phyloP scores from a whole-genome alignment of 495 filamentous ascomycete genomes.

The Hyphodiscus hymeniophilus region DNA sequence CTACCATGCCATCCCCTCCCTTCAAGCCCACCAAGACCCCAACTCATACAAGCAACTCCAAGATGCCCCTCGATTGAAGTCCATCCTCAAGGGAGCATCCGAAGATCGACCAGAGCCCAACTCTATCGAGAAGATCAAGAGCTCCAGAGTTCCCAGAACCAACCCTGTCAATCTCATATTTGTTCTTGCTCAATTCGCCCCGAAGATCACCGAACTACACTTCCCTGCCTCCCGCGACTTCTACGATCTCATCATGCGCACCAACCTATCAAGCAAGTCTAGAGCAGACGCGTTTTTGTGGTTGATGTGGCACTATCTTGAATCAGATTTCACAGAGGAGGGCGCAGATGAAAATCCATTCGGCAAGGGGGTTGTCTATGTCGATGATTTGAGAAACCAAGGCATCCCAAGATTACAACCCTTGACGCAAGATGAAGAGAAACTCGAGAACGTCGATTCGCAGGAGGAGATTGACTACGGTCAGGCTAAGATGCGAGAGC shows the following conservation, averaged over 20 bases:
- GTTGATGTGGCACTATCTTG: conserved; percentile 99
- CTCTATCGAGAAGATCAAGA: conserved; percentile 75
- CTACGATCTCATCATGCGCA: conserved; percentile 91
- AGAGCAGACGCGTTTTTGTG: conserved; percentile 88
- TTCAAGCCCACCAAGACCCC: conserved; percentile 90
- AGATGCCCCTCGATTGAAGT: conserved; percentile 92
- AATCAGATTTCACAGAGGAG: conserved; percentile 83
- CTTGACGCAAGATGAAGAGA: conserved; percentile 69
- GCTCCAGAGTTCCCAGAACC: conserved; percentile 61
- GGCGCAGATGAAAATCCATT: conserved; percentile 84
- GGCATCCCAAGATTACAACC: conserved; percentile 73
- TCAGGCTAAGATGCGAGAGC: conserved; percentile 70
- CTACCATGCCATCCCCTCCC: conserved; percentile 93
- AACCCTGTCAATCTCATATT: conserved; percentile 98
- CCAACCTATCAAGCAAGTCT: conserved; percentile 70
- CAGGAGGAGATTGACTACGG: conserved; percentile 81
- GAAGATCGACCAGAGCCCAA: conserved; percentile 86
- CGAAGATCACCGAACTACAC: conserved; percentile 86
- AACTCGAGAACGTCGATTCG: conserved; percentile 83
- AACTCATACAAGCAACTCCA: conserved; percentile 97
- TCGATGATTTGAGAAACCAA: conserved; percentile 57
- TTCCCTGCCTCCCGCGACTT: conserved; percentile 84
- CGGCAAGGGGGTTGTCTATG: conserved; percentile 61
- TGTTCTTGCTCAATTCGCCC: conserved; percentile 82
- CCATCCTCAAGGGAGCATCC: conserved; percentile 92